Percentiles rank a stretch among this genome's conserved stretches.
Evolutionary conservation across 768 basidiomycete genomes (phyloP).

Genomic region (Leccinum imitatum): DNA sequence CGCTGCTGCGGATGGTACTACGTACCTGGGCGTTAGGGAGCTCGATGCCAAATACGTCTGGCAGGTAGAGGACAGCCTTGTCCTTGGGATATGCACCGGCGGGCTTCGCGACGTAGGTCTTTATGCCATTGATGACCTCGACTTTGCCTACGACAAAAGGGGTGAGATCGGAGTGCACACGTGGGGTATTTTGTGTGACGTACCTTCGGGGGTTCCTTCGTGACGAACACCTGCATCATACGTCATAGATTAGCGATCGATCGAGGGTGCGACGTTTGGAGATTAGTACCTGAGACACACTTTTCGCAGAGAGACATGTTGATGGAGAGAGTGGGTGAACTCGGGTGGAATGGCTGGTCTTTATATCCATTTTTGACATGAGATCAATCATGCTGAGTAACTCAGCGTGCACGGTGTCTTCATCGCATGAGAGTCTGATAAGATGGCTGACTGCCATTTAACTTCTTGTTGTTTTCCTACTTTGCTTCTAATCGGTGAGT

Average conservation of each 20-base stretch:
- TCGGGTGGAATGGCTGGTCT: not conserved
- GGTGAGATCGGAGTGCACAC: not conserved
- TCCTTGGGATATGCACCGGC: slow-evolving; percentile 48
- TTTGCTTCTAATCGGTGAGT: too few species aligned
- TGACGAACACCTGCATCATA: slow-evolving; percentile 43
- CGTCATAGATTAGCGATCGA: not conserved
- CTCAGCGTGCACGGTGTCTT: too few species aligned
- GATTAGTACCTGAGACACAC: slow-evolving; percentile 48
- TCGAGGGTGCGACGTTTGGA: not conserved
- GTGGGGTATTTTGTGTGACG: slow-evolving; percentile 8
- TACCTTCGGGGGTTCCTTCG: slow-evolving; percentile 49
- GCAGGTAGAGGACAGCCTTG: slow-evolving; percentile 54
- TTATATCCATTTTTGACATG: not conserved
- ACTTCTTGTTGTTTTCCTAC: too few species aligned
- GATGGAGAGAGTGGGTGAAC: not conserved
- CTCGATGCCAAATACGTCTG: slow-evolving; percentile 53
- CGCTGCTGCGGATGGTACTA: not conserved
- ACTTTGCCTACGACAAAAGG: not conserved
- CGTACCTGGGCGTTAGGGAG: slow-evolving; percentile 12
- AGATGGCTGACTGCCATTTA: too few species aligned
- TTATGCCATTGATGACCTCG: slow-evolving; percentile 47
- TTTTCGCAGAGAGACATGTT: slow-evolving; percentile 55
- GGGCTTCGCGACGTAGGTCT: slow-evolving; percentile 55
- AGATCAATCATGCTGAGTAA: slow-evolving; percentile 1
- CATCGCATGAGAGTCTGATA: too few species aligned